Base-by-base conservation (phyloP, 768 basidiomycete genomes). In the Suillus tomentosus region DNA sequence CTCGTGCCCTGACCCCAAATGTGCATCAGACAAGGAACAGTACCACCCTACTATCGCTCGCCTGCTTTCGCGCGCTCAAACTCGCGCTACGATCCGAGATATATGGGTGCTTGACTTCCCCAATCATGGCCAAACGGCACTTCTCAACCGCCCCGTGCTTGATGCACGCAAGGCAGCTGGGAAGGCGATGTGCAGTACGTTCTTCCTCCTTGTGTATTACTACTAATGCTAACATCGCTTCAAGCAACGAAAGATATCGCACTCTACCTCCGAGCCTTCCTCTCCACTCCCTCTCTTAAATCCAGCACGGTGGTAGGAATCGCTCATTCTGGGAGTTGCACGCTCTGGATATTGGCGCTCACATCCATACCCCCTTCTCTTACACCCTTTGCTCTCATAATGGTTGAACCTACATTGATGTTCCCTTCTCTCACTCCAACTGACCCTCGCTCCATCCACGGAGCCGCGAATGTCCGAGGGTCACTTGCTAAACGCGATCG, bases 81-180 rank as follows among this genome's bases (percentile, higher is more conserved):
- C 53, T 53, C 47, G 47, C 36, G 11, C 62, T 40, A 66, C 61
- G 34, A 70, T 77, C 22, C 68, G 70, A 3, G 76, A 77, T 53
- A 70, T 78, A 62, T 77, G 76, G 76, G 69, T 73, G 3, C 65
- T 78, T 3, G 77, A 78, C 59, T 69, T 76, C 61, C 78, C 76
- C 1, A 78, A 78, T 59, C 77, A 78, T 39, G 77, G 78, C 6
- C 71, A 79, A 58, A 67, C 77, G 11, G 77, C 77, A 15, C 60
- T 62, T 7, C 54, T 75, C n/a, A 78, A 78, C 55, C 74, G 76
- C 19, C 42, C 36, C 54, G 51, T 68, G 22, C 70, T 76, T 36
- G 68, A 74, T 27, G 64, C 67, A 48, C 57, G 69, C 53, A 76
- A 76, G 61, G 59, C 56, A 8, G 61, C 56, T 1, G 61, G 62